Evolutionary conservation across 2,329 filamentous ascomycete genomes (phyloP).

Genomic region (Alternaria solani): DNA sequence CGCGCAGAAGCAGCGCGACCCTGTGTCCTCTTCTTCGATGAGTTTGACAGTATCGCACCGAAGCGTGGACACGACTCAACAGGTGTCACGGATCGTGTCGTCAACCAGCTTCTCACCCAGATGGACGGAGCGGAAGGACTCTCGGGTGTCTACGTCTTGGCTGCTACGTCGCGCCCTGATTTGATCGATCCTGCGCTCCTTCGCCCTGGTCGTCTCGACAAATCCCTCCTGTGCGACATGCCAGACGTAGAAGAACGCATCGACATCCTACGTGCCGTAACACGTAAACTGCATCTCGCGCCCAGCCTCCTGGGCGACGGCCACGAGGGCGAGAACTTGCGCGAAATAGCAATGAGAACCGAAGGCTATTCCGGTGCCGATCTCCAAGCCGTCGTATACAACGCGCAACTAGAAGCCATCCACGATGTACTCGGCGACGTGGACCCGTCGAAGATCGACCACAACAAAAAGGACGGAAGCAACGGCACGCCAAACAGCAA

Average conservation of each 20-base stretch:
- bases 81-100: slow-evolving; percentile 96
- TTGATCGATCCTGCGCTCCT: slow-evolving; percentile 93
- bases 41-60: slow-evolving; percentile 97
- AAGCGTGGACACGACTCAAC: slow-evolving; percentile 97
- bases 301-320: slow-evolving; percentile 65
- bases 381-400: slow-evolving; percentile 92
- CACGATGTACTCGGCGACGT: slow-evolving; percentile 83
- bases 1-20: slow-evolving; percentile 88
- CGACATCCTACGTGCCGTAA: slow-evolving; percentile 88
- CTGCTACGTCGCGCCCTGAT: slow-evolving; percentile 91
- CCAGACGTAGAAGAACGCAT: slow-evolving; percentile 80
- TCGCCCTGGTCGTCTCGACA: slow-evolving; percentile 90
- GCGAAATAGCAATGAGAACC: slow-evolving; percentile 79
- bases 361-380: slow-evolving; percentile 95
- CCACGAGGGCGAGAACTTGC: slow-evolving; percentile 55
- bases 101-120: slow-evolving; percentile 96
- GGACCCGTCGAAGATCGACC: slow-evolving; percentile 38
- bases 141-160: slow-evolving; percentile 93
- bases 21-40: slow-evolving; percentile 97
- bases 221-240: slow-evolving; percentile 90
- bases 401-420: slow-evolving; percentile 95
- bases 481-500: slow-evolving; percentile 24
- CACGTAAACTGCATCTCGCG: slow-evolving; percentile 78
- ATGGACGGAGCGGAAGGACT: slow-evolving; percentile 98
- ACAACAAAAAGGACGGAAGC: slow-evolving; percentile 34